Base-by-base conservation (phyloP, 345 rosid species). In the Jatropha curcas region DNA sequence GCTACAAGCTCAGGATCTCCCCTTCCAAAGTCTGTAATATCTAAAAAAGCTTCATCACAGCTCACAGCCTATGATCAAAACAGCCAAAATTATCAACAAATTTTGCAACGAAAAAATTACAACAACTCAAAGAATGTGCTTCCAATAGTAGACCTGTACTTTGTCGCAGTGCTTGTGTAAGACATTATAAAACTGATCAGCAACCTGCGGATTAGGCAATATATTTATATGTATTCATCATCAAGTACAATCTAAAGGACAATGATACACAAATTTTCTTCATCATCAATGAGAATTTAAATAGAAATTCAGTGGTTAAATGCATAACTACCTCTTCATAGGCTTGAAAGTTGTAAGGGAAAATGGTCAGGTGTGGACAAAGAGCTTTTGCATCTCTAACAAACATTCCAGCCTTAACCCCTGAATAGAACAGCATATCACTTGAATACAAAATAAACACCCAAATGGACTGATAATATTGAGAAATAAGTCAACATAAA, bases 41-140 rank as follows among this genome's bases (percentile, higher is more conserved):
- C 93, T 77, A 94, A 76, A 84, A 92, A 94, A 58, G 98, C 98
- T 84, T 94, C 98, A n/a, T 92, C 98, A 60, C 98, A 94, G 82
- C 98, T 94, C 71, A 94, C 83, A 41, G 98, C 97, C 97, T 93
- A 71, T 43, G 72, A 71, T 73, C 76, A 76, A 48, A 74, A 57
- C 30, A 75, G 69, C 16, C 16, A 65, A 46, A 31, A 73, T 61
- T 27, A 30, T 30, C 65, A 78, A 56, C 52, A 77, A 30, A 24
- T 67, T 58, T 66, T 35, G 25, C 45, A 28, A 35, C 68, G 14
- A 53, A 28, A 51, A 56, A 19, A 53, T 7, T 51, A 71, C 33
- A 63, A 55, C 5, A 24, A 77, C 45, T 50, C 11, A 60, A 60
- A 60, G 64, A 20, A 31, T 58, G 33, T 31, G 50, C 65, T 55